Base-by-base conservation (phyloP, 169 alveolate species). In the Plasmodium gaboni region DNA sequence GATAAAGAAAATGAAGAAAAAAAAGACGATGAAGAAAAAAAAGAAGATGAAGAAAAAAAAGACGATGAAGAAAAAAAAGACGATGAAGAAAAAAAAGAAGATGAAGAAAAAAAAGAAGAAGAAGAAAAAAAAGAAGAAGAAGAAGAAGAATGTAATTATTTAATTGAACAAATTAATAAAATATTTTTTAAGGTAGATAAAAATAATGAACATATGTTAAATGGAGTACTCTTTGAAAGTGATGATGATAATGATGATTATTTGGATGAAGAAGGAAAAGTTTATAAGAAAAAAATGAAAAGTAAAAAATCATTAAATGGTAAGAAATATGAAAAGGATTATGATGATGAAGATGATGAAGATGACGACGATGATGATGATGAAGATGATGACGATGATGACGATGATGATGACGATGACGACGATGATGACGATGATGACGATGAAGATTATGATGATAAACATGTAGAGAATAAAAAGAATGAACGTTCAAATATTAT, bases 121-220 rank as follows among this genome's bases (percentile, higher is more conserved):
- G 12, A 61, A 26, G 13, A 61, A 61, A 13, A 1, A 19, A 15
- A 61, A 61, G 28, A 2, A 61, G 50, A 24, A 61, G 46, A 17
- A 61, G 15, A 17, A 15, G 70, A 53, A 61, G 70, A 61, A 61
- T 5, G 70, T 55, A 55, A 38, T 38, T 38, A 38, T 38, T 38
- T 38, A 38, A 38, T 38, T 38, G 46, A 38, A 38, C 46, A 38
- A 38, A 38, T 38, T 38, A 38, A 38, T 38, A 38, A 38, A 38
- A 38, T 38, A 38, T 38, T 38, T 38, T 38, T 38, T 38, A 38
- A 38, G 46, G 9, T 38, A 38, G 46, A 38, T 38, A 38, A 38
- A 38, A 38, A 38, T 38, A 38, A 38, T 38, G 46, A 38, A 38
- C 46, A 38, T 38, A 38, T 38, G 46, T 6, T 38, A 38, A 38